Base-by-base conservation (phyloP, 2,329 filamentous ascomycete species). In the Colletotrichum falcatum region DNA sequence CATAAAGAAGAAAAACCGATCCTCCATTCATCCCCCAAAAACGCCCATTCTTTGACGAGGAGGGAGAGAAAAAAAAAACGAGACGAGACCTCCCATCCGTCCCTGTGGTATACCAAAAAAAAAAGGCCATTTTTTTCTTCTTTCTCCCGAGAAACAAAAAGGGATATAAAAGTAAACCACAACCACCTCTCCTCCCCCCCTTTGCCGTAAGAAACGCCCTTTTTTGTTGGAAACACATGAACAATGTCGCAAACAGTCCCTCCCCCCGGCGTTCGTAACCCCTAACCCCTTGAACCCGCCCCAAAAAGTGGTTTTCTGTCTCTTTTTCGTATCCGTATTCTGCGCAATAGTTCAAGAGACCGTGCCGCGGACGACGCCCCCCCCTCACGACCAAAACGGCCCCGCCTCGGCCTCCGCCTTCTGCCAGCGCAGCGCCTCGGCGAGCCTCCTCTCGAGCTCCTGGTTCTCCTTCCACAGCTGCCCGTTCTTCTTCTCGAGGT, bases 401-500 rank as follows among this genome's bases (percentile, higher is more conserved):
- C 49, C 65, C 5, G 20, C 30, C 65, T 72, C 70, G 33, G 49
- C 33, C 72, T 62, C 62, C 3, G 65, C 35, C 49, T 56, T 39
- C 54, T 67, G 66, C 66, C 72, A 73, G 23, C 65, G 64, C 56
- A 62, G 51, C 5, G 59, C 68, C 23, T 72, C 72, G 39, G 66
- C 70, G 1, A 73, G 60, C 18, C 77, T 72, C 72, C 74, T 78
- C 67, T 78, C 75, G 55, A 81, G 75, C 59, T 77, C 76, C 51
- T 74, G 74, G 64, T 79, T 80, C 74, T 81, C 79, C 48, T 75
- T 73, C 6, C 74, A 74, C 61, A 81, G 77, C 39, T 70, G 73
- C 65, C 74, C 74, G 70, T 81, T 81, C 72, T 76, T 77, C 74
- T 78, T 77, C 72, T 81, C 79, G 7, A 81, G 76, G 66, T 80